These are phyloP conservation scores for Boletus speciosus DNA, from an alignment of 768 basidiomycete genomes.

Conservation along the genomic window DNA sequence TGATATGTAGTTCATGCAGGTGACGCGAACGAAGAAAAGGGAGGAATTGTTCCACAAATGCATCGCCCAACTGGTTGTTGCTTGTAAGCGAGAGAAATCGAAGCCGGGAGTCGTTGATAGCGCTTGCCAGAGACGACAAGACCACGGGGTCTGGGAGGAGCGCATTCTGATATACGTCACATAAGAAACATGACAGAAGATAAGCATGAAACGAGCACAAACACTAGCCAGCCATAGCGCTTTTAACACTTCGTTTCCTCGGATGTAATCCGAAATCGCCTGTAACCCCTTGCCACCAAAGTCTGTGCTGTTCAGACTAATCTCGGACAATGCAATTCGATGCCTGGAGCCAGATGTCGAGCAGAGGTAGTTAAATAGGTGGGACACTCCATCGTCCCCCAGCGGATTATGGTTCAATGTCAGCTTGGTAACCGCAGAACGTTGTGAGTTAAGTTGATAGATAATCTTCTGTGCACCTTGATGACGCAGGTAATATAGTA, in stretches of 20 bases:
- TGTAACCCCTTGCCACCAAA: slow-evolving; percentile 54
- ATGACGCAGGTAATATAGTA: background rate
- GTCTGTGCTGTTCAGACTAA: slow-evolving; percentile 51
- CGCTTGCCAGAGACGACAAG: slow-evolving; percentile 40
- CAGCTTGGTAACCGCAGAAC: slow-evolving; percentile 44
- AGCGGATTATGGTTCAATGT: slow-evolving; percentile 55
- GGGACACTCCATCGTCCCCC: slow-evolving; percentile 52
- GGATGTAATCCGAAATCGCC: slow-evolving; percentile 50
- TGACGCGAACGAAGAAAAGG: slow-evolving; percentile 43
- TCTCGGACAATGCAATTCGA: slow-evolving; percentile 42
- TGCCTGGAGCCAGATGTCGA: slow-evolving; percentile 48
- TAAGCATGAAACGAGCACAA: slow-evolving; percentile 20
- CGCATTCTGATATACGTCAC: slow-evolving; percentile 36
- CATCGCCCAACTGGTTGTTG: slow-evolving; percentile 47
- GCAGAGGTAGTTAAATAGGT: slow-evolving; percentile 52
- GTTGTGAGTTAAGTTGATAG: slow-evolving; percentile 40
- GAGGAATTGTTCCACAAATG: slow-evolving; percentile 48
- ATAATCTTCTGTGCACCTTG: slow-evolving; percentile 56
- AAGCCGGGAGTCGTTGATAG: slow-evolving; percentile 53
- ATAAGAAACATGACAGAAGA: background rate
- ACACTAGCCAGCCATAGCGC: slow-evolving; percentile 56
- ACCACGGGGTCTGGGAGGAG: slow-evolving; percentile 37
- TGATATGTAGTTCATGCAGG: slow-evolving; percentile 53
- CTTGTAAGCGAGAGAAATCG: slow-evolving; percentile 48
- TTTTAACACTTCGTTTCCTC: slow-evolving; percentile 42